Base-by-base conservation (phyloP, 1,284 basidiomycete genomes). In the Marasmius sp. region DNA sequence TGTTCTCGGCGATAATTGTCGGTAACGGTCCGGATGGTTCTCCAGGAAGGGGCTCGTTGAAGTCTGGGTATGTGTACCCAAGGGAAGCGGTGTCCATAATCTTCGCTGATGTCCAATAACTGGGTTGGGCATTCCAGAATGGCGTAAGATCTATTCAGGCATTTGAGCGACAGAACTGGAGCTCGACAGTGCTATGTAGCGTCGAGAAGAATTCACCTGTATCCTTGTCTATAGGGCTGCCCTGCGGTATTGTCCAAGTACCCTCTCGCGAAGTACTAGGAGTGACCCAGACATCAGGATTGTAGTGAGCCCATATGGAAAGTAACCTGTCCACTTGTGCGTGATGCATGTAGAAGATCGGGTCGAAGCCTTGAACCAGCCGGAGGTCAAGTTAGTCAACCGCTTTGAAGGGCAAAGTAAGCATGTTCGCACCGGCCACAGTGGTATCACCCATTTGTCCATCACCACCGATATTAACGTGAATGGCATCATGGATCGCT, bases 271-370 rank as follows among this genome's bases (percentile, higher is more conserved):
- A 71, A 14, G 70, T 67, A 6, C 74, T 76, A 1, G 60, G 58
- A 16, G 66, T 67, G 10, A 80, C 72, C 76, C 77, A 79, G 6
- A 78, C 73, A 0, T 66, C 68, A 1, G 74, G 76, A 60, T 81
- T 75, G 39, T 81, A 60, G 1, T 75, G 77, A 8, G 74, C 66
- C 81, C 80, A 83, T 27, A 83, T 65, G 3, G 80, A 73, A 34
- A 81, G 69, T 62, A 81, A 14, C n/a, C 81, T 77, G 62, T 83
- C 81, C 27, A 81, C 77, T 51, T 82, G 79, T 57, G 69, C 65
- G 64, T 83, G 81, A 62, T 82, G 81, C 64, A 83, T 66, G 67
- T 71, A 83, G 71, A 83, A 83, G 59, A 82, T 77, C 1, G 81
- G 81, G 64, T 83, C 81, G 63, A 81, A 79, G 1, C 72, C 82